These are phyloP conservation scores for Adansonia digitata DNA, from an alignment of 345 rosid genomes.

Conservation along the genomic window DNA sequence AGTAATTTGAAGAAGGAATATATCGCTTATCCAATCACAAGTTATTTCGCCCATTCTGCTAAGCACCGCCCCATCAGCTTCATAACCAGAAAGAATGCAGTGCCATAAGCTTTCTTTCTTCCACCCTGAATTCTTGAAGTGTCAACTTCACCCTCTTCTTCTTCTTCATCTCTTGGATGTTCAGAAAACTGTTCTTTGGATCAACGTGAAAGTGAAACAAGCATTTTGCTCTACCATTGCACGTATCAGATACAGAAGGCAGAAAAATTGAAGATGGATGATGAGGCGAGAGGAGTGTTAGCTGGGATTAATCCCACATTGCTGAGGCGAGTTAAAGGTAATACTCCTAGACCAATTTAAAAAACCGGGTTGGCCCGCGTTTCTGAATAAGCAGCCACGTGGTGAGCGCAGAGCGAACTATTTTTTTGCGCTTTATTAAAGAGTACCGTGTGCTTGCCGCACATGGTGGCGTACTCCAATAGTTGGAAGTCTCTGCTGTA, in stretches of 20 bases:
- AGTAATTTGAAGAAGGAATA: too few relatives aligned
- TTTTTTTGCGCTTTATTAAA: conserved; percentile 46
- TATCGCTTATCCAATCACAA: neutral
- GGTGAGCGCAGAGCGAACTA: conserved; percentile 23
- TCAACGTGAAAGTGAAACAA: neutral
- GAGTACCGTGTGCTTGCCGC: conserved; percentile 31
- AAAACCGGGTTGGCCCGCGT: fast-evolving
- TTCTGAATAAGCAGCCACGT: neutral
- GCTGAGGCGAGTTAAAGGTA: neutral
- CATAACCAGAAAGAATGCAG: neutral
- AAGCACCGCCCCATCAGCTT: too few relatives aligned
- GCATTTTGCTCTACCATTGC: neutral
- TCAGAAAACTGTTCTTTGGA: neutral
- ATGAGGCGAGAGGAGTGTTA: neutral
- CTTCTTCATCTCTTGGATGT: neutral
- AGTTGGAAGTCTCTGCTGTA: neutral
- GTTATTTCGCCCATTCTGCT: neutral
- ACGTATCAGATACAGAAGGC: neutral
- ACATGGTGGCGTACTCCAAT: neutral
- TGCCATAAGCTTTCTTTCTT: neutral
- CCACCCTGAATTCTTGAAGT: neutral
- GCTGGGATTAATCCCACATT: neutral
- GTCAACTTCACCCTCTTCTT: neutral
- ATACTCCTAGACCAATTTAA: neutral
- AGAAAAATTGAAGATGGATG: neutral